Conservation (phyloP, 2,329 filamentous ascomycete genomes). For the Pyricularia grisea region DNA sequence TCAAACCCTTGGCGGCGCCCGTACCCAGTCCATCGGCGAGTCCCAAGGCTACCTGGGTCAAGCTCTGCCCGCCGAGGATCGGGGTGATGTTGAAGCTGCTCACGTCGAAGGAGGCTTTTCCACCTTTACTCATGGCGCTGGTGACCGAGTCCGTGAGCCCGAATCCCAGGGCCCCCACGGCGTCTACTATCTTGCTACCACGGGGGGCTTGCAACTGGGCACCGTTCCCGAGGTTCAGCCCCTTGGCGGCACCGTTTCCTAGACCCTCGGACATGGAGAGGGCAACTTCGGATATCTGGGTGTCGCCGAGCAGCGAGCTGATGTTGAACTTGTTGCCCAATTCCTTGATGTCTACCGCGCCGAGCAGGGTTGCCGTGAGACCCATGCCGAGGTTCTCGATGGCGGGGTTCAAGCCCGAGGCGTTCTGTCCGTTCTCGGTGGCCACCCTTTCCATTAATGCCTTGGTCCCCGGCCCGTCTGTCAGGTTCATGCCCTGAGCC, state of each 20-base stretch:
- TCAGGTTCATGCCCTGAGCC: slow-evolving; percentile 14
- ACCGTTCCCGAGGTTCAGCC: background rate
- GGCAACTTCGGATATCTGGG: background rate
- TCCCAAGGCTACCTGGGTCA: slow-evolving; percentile 8
- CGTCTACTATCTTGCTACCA: background rate
- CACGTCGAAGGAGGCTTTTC: slow-evolving; percentile 15
- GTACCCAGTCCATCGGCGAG: slow-evolving; percentile 10
- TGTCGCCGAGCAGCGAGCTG: background rate
- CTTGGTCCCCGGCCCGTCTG: slow-evolving; percentile 9
- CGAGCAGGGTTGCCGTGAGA: slow-evolving; percentile 17
- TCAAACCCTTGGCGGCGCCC: slow-evolving; percentile 10
- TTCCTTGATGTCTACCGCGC: slow-evolving; percentile 13
- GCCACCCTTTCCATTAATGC: slow-evolving; percentile 12
- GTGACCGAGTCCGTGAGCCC: background rate
- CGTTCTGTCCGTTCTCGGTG: slow-evolving; percentile 17
- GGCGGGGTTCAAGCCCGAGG: slow-evolving; percentile 18
- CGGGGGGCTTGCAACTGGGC: background rate
- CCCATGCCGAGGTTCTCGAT: slow-evolving; percentile 21
- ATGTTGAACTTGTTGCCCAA: background rate
- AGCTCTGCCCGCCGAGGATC: slow-evolving; percentile 4
- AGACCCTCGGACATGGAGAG: background rate
- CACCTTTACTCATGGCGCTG: background rate
- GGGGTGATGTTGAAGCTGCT: background rate
- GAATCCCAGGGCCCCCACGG: background rate
- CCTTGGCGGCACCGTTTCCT: background rate